Evolutionary conservation across 495 filamentous ascomycete species (phyloP).

Genomic region (Aspergillus affinis): DNA sequence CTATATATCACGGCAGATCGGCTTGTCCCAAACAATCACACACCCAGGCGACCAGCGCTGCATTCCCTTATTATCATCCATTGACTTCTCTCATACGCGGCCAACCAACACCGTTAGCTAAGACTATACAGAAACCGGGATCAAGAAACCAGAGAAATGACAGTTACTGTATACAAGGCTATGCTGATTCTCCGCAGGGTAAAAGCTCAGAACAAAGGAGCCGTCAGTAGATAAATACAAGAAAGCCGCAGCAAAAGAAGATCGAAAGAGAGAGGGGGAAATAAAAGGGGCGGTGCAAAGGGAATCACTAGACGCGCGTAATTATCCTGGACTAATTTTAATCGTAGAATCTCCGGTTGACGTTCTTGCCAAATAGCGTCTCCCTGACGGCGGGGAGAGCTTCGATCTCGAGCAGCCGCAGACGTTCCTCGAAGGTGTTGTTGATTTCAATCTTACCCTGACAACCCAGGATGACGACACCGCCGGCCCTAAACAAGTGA

Average conservation of each 20-base stretch:
- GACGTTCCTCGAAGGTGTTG: constrained; percentile 93
- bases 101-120: neutral
- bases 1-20: no score
- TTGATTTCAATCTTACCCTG: constrained; percentile 96
- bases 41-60: neutral
- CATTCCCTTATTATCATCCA: neutral
- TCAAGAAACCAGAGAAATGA: constrained; percentile 22
- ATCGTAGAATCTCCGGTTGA: constrained; percentile 90
- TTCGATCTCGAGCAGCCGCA: constrained; percentile 79
- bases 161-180: constrained; percentile 22
- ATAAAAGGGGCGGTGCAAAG: constrained; percentile 13
- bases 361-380: constrained; percentile 86
- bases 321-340: constrained; percentile 49
- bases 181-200: constrained; percentile 19
- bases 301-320: constrained; percentile 14
- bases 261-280: constrained; percentile 5
- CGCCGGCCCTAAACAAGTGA: constrained; percentile 70
- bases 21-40: no score
- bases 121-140: neutral
- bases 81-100: neutral
- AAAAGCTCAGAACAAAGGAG: constrained; percentile 11
- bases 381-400: constrained; percentile 82
- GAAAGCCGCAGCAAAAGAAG: constrained; percentile 6
- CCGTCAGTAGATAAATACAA: constrained; percentile 22
- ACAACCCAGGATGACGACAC: constrained; percentile 74